Percentiles rank a stretch among this genome's conserved stretches.
Conservation (phyloP, 1,284 basidiomycete genomes). For the Somion occarium region DNA sequence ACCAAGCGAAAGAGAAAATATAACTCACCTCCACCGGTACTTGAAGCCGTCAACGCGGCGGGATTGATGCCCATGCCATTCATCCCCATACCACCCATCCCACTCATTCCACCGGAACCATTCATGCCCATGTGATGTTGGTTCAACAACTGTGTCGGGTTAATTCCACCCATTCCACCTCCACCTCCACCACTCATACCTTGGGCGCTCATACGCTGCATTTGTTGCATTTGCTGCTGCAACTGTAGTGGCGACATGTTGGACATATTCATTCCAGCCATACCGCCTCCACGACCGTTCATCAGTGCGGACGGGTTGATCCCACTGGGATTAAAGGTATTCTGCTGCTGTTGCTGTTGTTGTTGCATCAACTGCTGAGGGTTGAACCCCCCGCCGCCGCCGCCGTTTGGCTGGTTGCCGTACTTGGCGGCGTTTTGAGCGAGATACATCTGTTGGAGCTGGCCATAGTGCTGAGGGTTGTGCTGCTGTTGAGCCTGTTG, state of each 20-base stretch:
- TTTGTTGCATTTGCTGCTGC: constrained; percentile 5
- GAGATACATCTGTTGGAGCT: constrained; percentile 13
- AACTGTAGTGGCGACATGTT: background rate
- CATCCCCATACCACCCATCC: constrained; percentile 9
- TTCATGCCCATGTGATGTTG: background rate
- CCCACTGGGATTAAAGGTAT: background rate
- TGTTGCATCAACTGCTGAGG: constrained; percentile 9
- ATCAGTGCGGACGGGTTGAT: constrained; percentile 5
- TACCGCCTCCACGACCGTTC: constrained; percentile 1
- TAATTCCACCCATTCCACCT: constrained; percentile 6
- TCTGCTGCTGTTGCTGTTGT: constrained; percentile 3
- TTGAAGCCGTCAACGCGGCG: constrained; percentile 8
- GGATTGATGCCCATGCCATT: constrained; percentile 11
- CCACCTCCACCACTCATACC: background rate
- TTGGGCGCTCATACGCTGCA: background rate
- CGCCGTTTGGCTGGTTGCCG: background rate
- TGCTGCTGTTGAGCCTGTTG: constrained; percentile 6
- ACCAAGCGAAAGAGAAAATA: background rate
- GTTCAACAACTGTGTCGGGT: constrained; percentile 10
- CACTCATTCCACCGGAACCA: constrained; percentile 1
- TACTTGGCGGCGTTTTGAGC: constrained; percentile 10
- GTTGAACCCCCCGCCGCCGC: constrained; percentile 11
- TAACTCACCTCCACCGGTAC: constrained; percentile 3
- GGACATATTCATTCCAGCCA: background rate
- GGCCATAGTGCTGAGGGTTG: constrained; percentile 7